Evolutionary conservation across 768 basidiomycete species (phyloP).

Genomic region (Mrakia gelida): DNA sequence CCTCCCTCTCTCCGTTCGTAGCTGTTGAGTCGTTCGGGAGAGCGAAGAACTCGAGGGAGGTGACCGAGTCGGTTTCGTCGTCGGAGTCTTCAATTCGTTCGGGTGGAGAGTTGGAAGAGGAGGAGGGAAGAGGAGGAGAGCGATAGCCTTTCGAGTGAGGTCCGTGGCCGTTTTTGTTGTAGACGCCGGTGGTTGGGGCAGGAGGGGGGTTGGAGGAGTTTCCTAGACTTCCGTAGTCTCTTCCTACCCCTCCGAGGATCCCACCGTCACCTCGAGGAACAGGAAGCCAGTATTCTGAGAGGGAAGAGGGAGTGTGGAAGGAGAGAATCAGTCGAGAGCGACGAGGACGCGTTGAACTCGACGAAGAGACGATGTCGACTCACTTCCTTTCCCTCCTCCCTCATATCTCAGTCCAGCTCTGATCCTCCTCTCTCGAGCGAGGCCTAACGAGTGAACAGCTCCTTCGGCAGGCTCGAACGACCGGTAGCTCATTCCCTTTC

Average conservation of each 20-base stretch:
- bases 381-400: slow-evolving; percentile 64
- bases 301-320: not conserved
- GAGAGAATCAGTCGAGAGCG: not conserved
- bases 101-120: slow-evolving; percentile 45
- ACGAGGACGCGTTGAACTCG: not conserved
- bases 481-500: slow-evolving; percentile 90
- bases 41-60: slow-evolving; percentile 21
- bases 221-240: slow-evolving; percentile 22
- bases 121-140: slow-evolving; percentile 7
- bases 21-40: not conserved
- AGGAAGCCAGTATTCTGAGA: slow-evolving; percentile 76
- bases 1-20: not conserved
- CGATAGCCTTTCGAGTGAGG: slow-evolving; percentile 19
- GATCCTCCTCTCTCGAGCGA: slow-evolving; percentile 77
- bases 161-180: slow-evolving; percentile 19
- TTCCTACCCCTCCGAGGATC: slow-evolving; percentile 29
- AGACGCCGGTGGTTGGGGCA: slow-evolving; percentile 1
- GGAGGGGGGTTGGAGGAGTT: not conserved
- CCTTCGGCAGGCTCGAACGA: slow-evolving; percentile 96
- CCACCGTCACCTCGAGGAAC: slow-evolving; percentile 49
- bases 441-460: slow-evolving; percentile 74
- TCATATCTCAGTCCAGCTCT: slow-evolving; percentile 87
- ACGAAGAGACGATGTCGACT: not conserved
- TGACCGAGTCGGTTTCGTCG: slow-evolving; percentile 51
- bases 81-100: slow-evolving; percentile 67